A percentile compares a stretch with the other conserved stretches of the same genome.
Conservation (phyloP, 352 stramenopile species). For the Phytophthora gonapodyides region DNA sequence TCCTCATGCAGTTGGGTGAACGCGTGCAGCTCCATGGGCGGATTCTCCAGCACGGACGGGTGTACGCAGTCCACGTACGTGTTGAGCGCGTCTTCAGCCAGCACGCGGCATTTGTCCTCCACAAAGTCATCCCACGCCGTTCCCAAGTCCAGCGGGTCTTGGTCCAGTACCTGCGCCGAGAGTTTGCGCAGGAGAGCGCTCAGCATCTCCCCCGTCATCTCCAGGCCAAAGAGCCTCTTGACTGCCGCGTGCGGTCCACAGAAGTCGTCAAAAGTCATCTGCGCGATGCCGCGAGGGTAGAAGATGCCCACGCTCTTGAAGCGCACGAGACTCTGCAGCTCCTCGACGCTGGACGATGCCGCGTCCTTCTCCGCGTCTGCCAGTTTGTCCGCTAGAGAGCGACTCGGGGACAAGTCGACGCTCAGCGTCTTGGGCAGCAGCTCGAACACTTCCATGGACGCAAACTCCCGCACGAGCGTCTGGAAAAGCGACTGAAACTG, state of each 20-base stretch:
- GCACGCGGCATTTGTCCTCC: slow-evolving; percentile 49
- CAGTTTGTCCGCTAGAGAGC: slow-evolving; percentile 30
- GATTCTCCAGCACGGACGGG: slow-evolving; percentile 52
- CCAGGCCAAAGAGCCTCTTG: slow-evolving; percentile 68
- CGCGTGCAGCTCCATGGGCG: slow-evolving; percentile 64
- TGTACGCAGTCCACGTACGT: slow-evolving; percentile 83
- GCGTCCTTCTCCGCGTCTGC: slow-evolving; percentile 13
- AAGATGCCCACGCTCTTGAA: slow-evolving; percentile 46
- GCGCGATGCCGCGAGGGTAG: slow-evolving; percentile 17
- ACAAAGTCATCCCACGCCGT: slow-evolving; percentile 74
- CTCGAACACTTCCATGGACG: slow-evolving; percentile 59
- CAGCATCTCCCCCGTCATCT: slow-evolving; percentile 65
- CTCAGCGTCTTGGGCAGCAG: slow-evolving; percentile 59
- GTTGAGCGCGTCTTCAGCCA: slow-evolving; percentile 63
- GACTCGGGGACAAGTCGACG: slow-evolving; percentile 51
- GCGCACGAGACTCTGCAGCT: slow-evolving; percentile 36
- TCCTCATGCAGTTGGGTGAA: slow-evolving; percentile 77
- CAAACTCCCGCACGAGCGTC: slow-evolving; percentile 49
- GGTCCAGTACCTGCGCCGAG: slow-evolving; percentile 30
- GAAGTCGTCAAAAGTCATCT: slow-evolving; percentile 41
- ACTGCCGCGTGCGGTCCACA: slow-evolving; percentile 40
- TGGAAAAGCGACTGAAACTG: slow-evolving; percentile 54
- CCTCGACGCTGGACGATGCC: slow-evolving; percentile 9
- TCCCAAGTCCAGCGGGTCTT: slow-evolving; percentile 53
- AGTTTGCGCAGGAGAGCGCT: slow-evolving; percentile 43